Evolutionary conservation across 2,329 filamentous ascomycete species (phyloP).

Genomic region (Alternaria arbusti): DNA sequence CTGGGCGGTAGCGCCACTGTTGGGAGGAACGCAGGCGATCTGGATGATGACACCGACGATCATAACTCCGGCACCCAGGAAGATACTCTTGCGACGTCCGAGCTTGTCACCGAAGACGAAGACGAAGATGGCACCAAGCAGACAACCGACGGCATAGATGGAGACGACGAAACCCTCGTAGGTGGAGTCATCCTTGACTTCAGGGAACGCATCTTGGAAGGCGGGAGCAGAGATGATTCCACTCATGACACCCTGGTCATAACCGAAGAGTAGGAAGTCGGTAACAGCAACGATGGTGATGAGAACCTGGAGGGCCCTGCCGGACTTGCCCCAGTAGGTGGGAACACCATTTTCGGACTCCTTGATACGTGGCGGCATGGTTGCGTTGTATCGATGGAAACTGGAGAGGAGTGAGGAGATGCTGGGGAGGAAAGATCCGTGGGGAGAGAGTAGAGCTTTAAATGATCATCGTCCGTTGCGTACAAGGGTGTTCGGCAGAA

Average conservation of each 20-base stretch:
- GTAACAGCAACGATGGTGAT: constrained; percentile 54
- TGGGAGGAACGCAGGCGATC: constrained; percentile 35
- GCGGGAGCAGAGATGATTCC: constrained; percentile 49
- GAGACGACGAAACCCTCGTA: constrained; percentile 56
- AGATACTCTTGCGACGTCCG: constrained; percentile 52
- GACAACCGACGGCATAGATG: constrained; percentile 59
- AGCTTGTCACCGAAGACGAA: constrained; percentile 49
- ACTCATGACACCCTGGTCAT: constrained; percentile 54
- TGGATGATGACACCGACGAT: constrained; percentile 52
- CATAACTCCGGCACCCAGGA: constrained; percentile 51
- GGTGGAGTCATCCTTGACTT: constrained; percentile 44
- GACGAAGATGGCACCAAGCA: constrained; percentile 50
- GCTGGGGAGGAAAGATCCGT: constrained; percentile 22
- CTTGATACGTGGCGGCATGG: constrained; percentile 33
- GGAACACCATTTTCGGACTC: constrained; percentile 33
- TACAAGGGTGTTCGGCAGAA: constrained; percentile 22
- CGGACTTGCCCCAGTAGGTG: constrained; percentile 40
- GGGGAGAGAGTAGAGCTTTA: constrained; percentile 34
- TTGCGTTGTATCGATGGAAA: constrained; percentile 24
- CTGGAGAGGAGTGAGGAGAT: constrained; percentile 30
- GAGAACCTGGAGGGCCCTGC: constrained; percentile 37
- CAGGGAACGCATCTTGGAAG: constrained; percentile 46
- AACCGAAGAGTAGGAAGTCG: constrained; percentile 58
- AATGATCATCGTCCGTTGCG: constrained; percentile 25
- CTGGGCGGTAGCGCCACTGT: constrained; percentile 50